Percentiles rank a stretch among this genome's conserved stretches.
Conservation (phyloP, 306 rosid species). For the Acmispon strigosus region DNA sequence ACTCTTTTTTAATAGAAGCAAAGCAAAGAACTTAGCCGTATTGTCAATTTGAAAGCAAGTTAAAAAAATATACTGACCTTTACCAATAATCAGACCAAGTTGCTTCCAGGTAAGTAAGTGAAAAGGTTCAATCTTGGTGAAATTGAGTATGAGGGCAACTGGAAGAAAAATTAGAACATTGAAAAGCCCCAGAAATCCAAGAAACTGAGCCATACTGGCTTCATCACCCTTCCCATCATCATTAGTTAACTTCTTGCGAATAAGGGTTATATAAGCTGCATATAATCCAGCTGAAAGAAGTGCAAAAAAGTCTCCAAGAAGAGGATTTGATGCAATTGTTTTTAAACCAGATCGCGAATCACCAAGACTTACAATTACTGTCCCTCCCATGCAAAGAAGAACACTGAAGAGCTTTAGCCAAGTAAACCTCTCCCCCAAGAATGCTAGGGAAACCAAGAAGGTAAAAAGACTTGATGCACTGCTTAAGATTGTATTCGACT, state of each 20-base stretch:
- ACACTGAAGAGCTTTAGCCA: conserved; percentile 87
- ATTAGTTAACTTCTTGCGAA: conserved; percentile 80
- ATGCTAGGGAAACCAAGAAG: conserved; percentile 82
- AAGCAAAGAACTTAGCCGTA: not conserved
- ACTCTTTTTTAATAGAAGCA: not conserved
- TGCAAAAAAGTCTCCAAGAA: conserved; percentile 82
- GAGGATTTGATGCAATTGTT: conserved; percentile 68
- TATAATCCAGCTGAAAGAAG: conserved; percentile 74
- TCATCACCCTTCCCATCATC: conserved; percentile 69
- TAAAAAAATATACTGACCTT: conserved; percentile 51
- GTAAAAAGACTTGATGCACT: conserved; percentile 96
- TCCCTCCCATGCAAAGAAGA: conserved; percentile 96
- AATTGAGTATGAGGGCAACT: conserved; percentile 54
- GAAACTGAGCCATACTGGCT: conserved; percentile 93
- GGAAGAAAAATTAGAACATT: conserved; percentile 77
- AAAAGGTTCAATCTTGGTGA: conserved; percentile 59
- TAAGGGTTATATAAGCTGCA: conserved; percentile 83
- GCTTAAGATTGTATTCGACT: conserved; percentile 98
- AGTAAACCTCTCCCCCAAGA: conserved; percentile 84
- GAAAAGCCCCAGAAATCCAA: conserved; percentile 85
- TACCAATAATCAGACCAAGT: conserved; percentile 72
- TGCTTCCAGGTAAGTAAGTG: conserved; percentile 66
- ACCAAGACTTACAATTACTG: conserved; percentile 84
- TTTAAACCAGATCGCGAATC: conserved; percentile 51
- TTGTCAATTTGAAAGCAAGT: not conserved